A percentile compares a stretch with the other conserved stretches of the same genome.
Evolutionary conservation across 1,284 basidiomycete genomes (phyloP).

Genomic region (Malassezia pachydermatis): DNA sequence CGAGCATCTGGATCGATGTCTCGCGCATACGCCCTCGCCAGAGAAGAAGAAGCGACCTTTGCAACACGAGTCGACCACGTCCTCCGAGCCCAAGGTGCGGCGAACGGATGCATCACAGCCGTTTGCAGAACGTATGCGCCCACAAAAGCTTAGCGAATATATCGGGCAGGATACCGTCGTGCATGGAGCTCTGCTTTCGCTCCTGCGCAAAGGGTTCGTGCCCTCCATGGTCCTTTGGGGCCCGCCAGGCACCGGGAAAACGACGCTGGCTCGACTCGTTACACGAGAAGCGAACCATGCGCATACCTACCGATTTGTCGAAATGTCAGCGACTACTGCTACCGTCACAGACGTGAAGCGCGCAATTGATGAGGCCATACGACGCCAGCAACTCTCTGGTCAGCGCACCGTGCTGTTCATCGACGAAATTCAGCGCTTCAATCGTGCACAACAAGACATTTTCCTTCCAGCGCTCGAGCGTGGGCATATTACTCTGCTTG

Average conservation of each 20-base stretch:
- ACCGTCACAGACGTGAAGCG: slow-evolving; percentile 69
- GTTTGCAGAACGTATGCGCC: slow-evolving; percentile 42
- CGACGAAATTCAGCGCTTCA: slow-evolving; percentile 77
- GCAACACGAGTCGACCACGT: background rate
- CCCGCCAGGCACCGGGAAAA: slow-evolving; percentile 57
- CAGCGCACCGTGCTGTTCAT: slow-evolving; percentile 64
- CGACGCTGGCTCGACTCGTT: slow-evolving; percentile 64
- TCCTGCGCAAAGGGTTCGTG: slow-evolving; percentile 31
- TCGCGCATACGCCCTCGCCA: slow-evolving; percentile 10
- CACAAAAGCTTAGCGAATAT: slow-evolving; percentile 34
- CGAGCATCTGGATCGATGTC: slow-evolving; percentile 36
- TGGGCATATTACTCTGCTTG: slow-evolving; percentile 55
- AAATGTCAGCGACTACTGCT: slow-evolving; percentile 51
- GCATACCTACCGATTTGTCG: slow-evolving; percentile 32
- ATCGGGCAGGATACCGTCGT: slow-evolving; percentile 35
- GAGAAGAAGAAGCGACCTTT: background rate
- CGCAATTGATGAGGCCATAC: slow-evolving; percentile 70
- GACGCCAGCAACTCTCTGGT: slow-evolving; percentile 60
- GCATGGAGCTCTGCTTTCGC: slow-evolving; percentile 31
- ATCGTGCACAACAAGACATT: slow-evolving; percentile 65
- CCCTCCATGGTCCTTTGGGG: slow-evolving; percentile 44
- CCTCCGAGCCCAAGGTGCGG: background rate
- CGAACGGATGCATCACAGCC: slow-evolving; percentile 16
- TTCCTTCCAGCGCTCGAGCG: slow-evolving; percentile 25
- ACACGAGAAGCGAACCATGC: slow-evolving; percentile 52